phyloP scores from a whole-genome alignment of 495 filamentous ascomycete genomes.

The Penicillium mononematosum region DNA sequence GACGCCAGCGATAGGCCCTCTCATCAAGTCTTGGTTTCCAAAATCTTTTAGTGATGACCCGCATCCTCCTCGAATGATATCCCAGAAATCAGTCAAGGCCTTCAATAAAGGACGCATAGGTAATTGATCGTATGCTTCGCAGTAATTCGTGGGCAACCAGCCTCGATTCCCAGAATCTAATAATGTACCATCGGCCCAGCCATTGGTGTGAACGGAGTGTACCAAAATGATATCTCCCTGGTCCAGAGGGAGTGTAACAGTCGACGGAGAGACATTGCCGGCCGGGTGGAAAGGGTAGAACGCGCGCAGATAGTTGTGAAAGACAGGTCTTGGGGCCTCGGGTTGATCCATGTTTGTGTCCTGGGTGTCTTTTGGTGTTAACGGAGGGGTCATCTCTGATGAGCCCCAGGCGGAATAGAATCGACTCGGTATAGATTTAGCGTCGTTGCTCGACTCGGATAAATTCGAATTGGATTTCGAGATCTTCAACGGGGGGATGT shows the following conservation, averaged over 20 bases:
- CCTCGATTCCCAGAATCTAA: conserved; percentile 83
- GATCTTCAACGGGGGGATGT: conserved; percentile 74
- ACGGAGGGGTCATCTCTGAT: conserved; percentile 67
- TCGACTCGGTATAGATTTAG: conserved; percentile 22
- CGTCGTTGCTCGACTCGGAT: conserved; percentile 34
- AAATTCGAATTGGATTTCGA: conserved; percentile 59
- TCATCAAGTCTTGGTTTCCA: conserved; percentile 84
- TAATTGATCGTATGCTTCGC: conserved; percentile 86
- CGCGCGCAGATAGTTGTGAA: conserved; percentile 94
- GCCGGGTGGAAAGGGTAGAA: conserved; percentile 89
- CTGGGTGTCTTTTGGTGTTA: conserved; percentile 65
- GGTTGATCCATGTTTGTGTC: conserved; percentile 47
- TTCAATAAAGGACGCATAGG: conserved; percentile 82
- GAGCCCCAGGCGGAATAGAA: conserved; percentile 32
- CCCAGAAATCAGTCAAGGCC: conserved; percentile 89
- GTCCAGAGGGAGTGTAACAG: conserved; percentile 83
- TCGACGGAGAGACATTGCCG: conserved; percentile 66
- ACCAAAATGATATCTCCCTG: conserved; percentile 90
- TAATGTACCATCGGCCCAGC: conserved; percentile 98
- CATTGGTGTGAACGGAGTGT: conserved; percentile 96
- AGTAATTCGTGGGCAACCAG: conserved; percentile 98
- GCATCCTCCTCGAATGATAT: conserved; percentile 72
- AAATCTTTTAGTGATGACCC: conserved; percentile 68
- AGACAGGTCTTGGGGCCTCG: conserved; percentile 59
- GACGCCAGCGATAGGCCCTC: conserved; percentile 89